Base-by-base conservation (phyloP, 2,329 filamentous ascomycete genomes). In the Hymenoscyphus fraxineus region DNA sequence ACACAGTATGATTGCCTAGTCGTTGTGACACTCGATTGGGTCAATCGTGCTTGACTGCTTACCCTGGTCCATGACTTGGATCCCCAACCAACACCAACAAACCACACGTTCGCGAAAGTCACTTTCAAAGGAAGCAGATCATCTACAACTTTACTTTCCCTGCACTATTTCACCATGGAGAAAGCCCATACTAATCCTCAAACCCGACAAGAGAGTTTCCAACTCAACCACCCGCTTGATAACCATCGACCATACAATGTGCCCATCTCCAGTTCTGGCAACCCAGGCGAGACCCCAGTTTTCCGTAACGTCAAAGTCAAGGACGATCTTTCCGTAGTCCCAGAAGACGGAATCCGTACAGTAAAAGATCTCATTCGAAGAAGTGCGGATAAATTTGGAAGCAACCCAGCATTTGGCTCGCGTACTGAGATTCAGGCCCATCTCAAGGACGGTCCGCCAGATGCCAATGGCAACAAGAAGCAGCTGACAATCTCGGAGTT, bases 401-500 rank as follows among this genome's bases (percentile, higher is more conserved):
- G n/a, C 55, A 57, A 57, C 3, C 55, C 27, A 15, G 55, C 55
- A 16, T 31, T 57, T 31, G 55, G 32, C 31, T 35, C n/a, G 12
- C 55, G 55, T 57, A 57, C 55, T n/a, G 55, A 57, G 55, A 38
- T 57, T 57, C 55, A 15, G 12, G 35, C 31, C 27, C 55, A 57
- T 38, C 6, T 57, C 31, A 57, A 38, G 55, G 55, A 57, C 12
- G 55, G 55, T 19, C 27, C 31, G 5, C 22, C 15, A 38, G 55
- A 57, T 57, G 55, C 55, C 16, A 38, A 57, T 57, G 55, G 55
- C 13, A 38, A 57, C 55, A 38, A 57, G 55, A 57, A 57, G 22
- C 31, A 57, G 55, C 22, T 57, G 31, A n/a, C n/a, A 15, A 3
- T 35, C 55, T 57, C 55, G 6, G 55, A 57, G n/a, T 32, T 57